Base-by-base conservation (phyloP, 345 rosid genomes). In the Noccaea caerulescens region DNA sequence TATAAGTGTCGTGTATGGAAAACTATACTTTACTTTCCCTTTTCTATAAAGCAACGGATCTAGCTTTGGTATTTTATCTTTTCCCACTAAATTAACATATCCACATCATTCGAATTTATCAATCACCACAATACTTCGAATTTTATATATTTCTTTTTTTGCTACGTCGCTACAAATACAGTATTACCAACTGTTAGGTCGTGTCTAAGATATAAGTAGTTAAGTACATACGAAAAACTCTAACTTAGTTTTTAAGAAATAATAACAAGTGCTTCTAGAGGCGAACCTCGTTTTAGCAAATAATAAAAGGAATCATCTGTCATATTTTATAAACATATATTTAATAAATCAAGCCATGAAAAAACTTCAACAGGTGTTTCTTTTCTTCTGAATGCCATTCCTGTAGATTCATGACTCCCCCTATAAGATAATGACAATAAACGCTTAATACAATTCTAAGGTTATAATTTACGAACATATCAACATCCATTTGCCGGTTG, bases 401-500 rank as follows among this genome's bases (percentile, higher is more conserved):
- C 5, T 63, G 34, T 23, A 13, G 49, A 44, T 63, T 55, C 55
- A 57, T 69, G 64, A 63, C 20, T 72, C 72, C 32, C 3, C 63
- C 23, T 23, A 55, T 6, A 72, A 56, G 60, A 65, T 73, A 57
- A 65, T 65, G 44, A 64, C 43, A 63, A 72, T 4, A 50, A 71
- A 52, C 14, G 38, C 38, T 43, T 44, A 27, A 23, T 64, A 63
- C 46, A 63, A 55, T 45, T 71, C 2, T 9, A 45, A 47, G 66
- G 59, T 66, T 47, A 73, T 57, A 47, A 73, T 57, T 39, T 57
- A 47, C 23, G 8, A 16, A 56, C 53, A 73, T 57, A 66, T 66
- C 72, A 58, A 73, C 67, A 73, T 66, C 72, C 32, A 50, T 10
- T 51, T 59, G 77, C 68, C 77, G 68, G 77, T 58, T 57, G 18